Evolutionary conservation across 192 early-diverging fungal species (phyloP), one percentile per base, ranked within the genome.

Genomic region (Coemansia javaensis): DNA sequence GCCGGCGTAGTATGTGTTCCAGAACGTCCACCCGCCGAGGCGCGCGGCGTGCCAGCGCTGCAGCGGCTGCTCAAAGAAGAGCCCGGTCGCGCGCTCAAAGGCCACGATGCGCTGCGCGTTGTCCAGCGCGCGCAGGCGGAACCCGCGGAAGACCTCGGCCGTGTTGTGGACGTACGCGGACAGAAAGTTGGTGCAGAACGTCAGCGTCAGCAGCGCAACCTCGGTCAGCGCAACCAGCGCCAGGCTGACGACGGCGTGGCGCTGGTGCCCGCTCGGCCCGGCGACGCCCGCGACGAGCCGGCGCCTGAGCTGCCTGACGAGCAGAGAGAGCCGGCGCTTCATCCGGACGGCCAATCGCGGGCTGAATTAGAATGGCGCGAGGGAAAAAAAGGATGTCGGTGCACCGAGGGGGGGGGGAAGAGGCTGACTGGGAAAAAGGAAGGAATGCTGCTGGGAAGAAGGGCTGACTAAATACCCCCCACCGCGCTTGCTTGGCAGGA

Each of bases 1-100:
- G 28, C 71, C 70, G 2, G 71, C 71, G 14, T 75, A 75, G 53
- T 75, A 75, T 15, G 71, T 75, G 71, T 75, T 75, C 71, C 71
- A 75, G 49, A 75, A 75, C 15, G 41, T 40, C 71, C 71, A 75
- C 2, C 71, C 71, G 23, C 50, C 64, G 20, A 63, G n/a, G 27
- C 44, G 24, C 24, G 52, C 18, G 32, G 63, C 56, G 47, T 75
- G 63, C 71, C 71, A 75, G 45, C 58, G 45, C 59, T 75, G 71
- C 58, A 75, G 48, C 49, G 64, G 55, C 55, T 75, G 64, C 48
- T 75, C 71, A 17, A 66, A 44, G 44, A 75, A 75, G 32, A 75
- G 23, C 24, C 71, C 71, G 2, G 44, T 47, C 15, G 39, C 42
- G 37, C 64, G 63, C 63, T 75, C 71, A 47, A 67, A 62, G 8